Percentiles rank a stretch among this genome's conserved stretches.
phyloP scores from a whole-genome alignment of 257 asterid species.

The Ocimum tenuiflorum region DNA sequence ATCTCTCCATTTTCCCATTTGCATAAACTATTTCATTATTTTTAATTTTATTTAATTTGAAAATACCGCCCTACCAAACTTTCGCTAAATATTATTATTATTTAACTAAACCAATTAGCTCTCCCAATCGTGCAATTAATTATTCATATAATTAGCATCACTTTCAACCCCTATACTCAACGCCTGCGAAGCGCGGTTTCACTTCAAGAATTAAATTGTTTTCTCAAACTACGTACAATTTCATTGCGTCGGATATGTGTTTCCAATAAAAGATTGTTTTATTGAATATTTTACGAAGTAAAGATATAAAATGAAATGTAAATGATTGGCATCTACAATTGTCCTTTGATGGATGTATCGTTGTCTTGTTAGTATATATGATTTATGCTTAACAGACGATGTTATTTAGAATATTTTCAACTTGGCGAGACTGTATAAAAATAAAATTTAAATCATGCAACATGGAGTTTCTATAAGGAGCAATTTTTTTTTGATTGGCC shows the following conservation, averaged over 20 bases:
- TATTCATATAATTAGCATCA: background rate
- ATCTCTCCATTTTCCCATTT: background rate
- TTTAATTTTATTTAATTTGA: background rate
- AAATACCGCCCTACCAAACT: slow-evolving; percentile 19
- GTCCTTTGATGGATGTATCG: background rate
- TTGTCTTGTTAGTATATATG: slow-evolving; percentile 1
- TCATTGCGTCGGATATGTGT: no score
- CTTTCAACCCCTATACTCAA: no score
- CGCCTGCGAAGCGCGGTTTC: no score
- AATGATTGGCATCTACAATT: background rate
- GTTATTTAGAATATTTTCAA: background rate
- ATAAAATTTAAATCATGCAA: background rate
- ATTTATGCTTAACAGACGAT: background rate
- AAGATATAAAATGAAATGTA: no score
- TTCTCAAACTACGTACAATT: no score
- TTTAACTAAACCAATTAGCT: background rate
- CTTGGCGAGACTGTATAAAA: background rate
- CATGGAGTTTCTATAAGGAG: background rate
- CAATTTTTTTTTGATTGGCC: slow-evolving; percentile 9
- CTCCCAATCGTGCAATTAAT: background rate
- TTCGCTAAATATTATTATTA: background rate
- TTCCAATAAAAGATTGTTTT: no score
- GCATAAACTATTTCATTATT: no score
- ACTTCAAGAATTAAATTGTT: background rate
- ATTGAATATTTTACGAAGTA: no score